Percentiles rank a stretch among this genome's conserved stretches.
Conservation (phyloP, 2,329 filamentous ascomycete species). For the Scedosporium aurantiacum region DNA sequence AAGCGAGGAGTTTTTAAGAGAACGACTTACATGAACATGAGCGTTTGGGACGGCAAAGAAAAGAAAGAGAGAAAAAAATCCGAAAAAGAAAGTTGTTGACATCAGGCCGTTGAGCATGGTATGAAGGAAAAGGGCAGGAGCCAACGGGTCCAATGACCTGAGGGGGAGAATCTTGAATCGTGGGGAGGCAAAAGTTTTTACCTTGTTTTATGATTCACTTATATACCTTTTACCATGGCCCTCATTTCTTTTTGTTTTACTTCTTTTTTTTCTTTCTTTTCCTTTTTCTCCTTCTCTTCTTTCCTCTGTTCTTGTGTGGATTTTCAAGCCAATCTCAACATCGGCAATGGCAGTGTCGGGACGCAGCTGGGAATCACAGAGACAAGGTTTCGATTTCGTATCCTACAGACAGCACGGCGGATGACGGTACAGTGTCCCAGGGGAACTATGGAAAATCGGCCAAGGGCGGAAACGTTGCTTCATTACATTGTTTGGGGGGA, state of each 20-base stretch:
- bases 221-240: conserved; percentile 11
- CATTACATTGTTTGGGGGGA: neutral
- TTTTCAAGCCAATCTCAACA: conserved; percentile 1
- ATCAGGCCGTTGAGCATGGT: neutral
- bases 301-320: neutral
- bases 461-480: neutral
- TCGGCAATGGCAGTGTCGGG: neutral
- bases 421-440: neutral
- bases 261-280: conserved; percentile 6
- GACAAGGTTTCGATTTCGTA: neutral
- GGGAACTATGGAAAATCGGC: neutral
- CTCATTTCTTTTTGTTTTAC: conserved; percentile 8
- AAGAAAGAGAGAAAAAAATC: conserved; percentile 2
- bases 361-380: neutral
- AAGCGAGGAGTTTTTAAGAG: conserved; percentile 7
- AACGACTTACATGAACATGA: conserved; percentile 6
- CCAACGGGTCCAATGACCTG: conserved; percentile 2
- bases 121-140: neutral
- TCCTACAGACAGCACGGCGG: neutral
- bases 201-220: conserved; percentile 10
- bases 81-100: neutral
- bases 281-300: neutral
- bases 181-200: conserved; percentile 9
- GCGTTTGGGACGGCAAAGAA: conserved; percentile 5
- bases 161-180: neutral